Base-by-base conservation (phyloP, 805 yeast species). In the Candida odintsovae region DNA sequence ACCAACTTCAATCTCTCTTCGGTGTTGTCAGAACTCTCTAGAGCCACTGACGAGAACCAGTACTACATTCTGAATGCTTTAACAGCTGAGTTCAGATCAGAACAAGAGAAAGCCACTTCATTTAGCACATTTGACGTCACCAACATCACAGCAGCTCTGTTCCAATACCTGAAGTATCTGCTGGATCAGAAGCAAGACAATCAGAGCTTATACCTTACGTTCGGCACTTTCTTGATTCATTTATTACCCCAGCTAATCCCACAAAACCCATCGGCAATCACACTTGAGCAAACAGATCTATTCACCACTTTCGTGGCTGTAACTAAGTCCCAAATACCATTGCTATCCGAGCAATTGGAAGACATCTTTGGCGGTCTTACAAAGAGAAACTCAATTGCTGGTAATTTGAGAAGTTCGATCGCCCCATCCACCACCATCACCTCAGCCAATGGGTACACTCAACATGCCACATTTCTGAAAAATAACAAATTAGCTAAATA, bases 401-500 rank as follows among this genome's bases (percentile, higher is more conserved):
- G 38, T 25, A 45, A 25, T 22, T 38, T 42, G 31, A 39, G 46
- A 9, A 35, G 19, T 35, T 31, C 23, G 9, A 21, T 28, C 4
- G 12, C 23, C 29, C 26, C 35, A 18, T 38, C 48, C 20, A 22
- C 51, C n/a, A 26, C 40, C 21, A 29, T 23, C 19, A 16, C 38
- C 4, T 8, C 16, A 2, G 23, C 20, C 7, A 40, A 26, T 19
- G 26, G 29, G 6, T 35, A 19, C 21, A 35, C 19, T 12, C 18
- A 39, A n/a, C 53, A 48, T 35, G 35, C 50, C 9, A 42, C 55
- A 4, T 57, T 58, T 36, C 23, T 59, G 7, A 59, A 58, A 35
- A 45, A 53, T 8, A 57, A 50, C 46, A 60, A 55, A 37, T 42
- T 53, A 0, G 52, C 63, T 18, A 55, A 52, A 43, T 48, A 52